These are phyloP conservation scores for Pelagophyceae sp. DNA, from an alignment of 352 stramenopile species.

Conservation along the genomic window DNA sequence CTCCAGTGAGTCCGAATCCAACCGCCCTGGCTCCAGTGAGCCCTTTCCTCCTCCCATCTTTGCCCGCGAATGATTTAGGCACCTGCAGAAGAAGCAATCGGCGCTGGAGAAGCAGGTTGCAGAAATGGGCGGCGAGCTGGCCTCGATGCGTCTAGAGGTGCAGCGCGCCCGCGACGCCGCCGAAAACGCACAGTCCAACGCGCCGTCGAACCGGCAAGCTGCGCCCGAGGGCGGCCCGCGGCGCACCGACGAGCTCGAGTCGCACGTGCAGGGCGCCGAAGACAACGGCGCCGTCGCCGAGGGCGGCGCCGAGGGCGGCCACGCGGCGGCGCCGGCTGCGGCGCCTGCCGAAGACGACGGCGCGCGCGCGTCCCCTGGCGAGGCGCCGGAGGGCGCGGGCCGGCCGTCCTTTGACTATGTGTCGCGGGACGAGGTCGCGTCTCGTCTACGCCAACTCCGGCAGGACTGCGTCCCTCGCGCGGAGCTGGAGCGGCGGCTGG, in stretches of 20 bases:
- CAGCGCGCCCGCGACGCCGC: background rate
- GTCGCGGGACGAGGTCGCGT: background rate
- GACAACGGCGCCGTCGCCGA: background rate
- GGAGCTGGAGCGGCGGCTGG: background rate
- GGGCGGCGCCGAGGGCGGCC: too few relatives aligned
- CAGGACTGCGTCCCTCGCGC: background rate
- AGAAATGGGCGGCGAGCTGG: background rate
- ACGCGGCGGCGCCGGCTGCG: background rate
- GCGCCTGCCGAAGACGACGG: background rate
- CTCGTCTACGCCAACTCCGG: background rate
- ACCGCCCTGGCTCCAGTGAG: conserved; percentile 12
- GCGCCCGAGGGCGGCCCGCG: background rate
- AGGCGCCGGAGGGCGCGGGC: too few relatives aligned
- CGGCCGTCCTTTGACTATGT: too few relatives aligned
- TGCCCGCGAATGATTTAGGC: too few relatives aligned
- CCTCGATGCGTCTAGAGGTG: background rate
- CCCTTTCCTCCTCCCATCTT: too few relatives aligned
- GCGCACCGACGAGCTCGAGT: background rate
- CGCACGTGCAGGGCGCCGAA: background rate
- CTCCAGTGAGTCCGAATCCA: background rate
- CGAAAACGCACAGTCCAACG: too few relatives aligned
- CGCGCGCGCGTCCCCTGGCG: background rate
- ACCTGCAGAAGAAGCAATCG: background rate
- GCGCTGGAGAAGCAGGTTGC: background rate
- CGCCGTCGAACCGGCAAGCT: too few relatives aligned